These are phyloP conservation scores for Quercus suber DNA, from an alignment of 306 rosid genomes.

Conservation along the genomic window DNA sequence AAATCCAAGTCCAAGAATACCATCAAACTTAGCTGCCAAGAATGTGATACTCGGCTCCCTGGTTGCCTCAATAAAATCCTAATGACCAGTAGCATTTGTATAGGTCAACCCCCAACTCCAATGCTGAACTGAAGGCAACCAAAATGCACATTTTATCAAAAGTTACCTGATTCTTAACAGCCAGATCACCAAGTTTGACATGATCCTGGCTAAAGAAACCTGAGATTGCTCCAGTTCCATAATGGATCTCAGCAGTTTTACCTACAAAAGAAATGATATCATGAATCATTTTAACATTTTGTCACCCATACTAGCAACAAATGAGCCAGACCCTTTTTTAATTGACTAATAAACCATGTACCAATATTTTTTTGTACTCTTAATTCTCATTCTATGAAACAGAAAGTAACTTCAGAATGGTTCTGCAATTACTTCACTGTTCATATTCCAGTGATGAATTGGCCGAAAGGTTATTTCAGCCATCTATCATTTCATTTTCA, in stretches of 20 bases:
- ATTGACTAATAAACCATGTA: background rate
- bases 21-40: constrained; percentile 40
- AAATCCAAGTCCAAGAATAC: constrained; percentile 32
- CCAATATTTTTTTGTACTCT: background rate
- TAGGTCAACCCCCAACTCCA: background rate
- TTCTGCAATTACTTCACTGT: background rate
- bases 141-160: background rate
- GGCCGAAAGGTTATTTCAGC: background rate
- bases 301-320: background rate
- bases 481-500: background rate
- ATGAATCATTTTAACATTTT: background rate
- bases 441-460: background rate
- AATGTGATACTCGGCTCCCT: constrained; percentile 40
- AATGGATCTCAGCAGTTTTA: constrained; percentile 40
- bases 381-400: background rate
- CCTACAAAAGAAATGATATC: constrained; percentile 14
- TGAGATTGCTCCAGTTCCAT: constrained; percentile 43
- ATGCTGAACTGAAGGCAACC: background rate
- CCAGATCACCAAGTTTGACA: constrained; percentile 27
- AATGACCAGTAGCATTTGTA: background rate
- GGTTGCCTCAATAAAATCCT: constrained; percentile 52
- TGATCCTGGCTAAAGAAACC: constrained; percentile 44
- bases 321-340: background rate
- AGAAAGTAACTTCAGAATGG: background rate
- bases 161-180: constrained; percentile 30